These are phyloP conservation scores for Trypanosoma avium DNA, from an alignment of 208 protist genomes.

Conservation along the genomic window DNA sequence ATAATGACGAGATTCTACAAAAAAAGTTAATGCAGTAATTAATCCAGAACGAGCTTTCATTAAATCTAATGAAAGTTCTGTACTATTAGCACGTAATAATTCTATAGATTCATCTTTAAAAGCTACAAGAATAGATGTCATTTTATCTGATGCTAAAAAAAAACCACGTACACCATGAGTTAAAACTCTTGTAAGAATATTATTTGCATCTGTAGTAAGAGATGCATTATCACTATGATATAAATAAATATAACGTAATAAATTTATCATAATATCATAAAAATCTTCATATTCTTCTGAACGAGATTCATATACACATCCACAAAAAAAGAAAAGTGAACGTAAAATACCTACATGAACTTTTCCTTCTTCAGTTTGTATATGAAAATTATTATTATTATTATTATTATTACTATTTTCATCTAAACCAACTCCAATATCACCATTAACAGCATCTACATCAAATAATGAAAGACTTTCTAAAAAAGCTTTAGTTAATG, in stretches of 20 bases:
- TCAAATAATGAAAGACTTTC: conserved; percentile 59
- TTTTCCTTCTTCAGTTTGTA: conserved; percentile 5
- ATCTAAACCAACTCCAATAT: background rate
- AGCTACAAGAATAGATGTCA: conserved; percentile 52
- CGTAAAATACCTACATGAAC: conserved; percentile 78
- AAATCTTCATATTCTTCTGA: conserved; percentile 44
- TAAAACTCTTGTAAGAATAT: conserved; percentile 58
- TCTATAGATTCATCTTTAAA: conserved; percentile 55
- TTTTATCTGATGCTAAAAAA: conserved; percentile 65
- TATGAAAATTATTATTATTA: conserved; percentile 6
- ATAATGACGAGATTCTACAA: conserved; percentile 77
- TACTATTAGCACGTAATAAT: conserved; percentile 25
- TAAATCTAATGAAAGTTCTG: conserved; percentile 25
- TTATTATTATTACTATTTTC: conserved; percentile 2
- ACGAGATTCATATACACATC: conserved; percentile 68
- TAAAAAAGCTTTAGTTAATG: conserved; percentile 64
- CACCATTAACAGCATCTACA: conserved; percentile 17
- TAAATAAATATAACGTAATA: conserved; percentile 76
- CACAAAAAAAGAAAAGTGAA: conserved; percentile 85
- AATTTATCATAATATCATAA: conserved; percentile 67
- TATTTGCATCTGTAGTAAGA: conserved; percentile 75
- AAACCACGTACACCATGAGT: conserved; percentile 46
- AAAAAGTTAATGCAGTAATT: conserved; percentile 56
- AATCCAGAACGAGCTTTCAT: conserved; percentile 47
- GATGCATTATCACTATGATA: conserved; percentile 69